Base-by-base conservation (phyloP, 108 stramenopile species). In the Cyclotella choctawhatcheeana region DNA sequence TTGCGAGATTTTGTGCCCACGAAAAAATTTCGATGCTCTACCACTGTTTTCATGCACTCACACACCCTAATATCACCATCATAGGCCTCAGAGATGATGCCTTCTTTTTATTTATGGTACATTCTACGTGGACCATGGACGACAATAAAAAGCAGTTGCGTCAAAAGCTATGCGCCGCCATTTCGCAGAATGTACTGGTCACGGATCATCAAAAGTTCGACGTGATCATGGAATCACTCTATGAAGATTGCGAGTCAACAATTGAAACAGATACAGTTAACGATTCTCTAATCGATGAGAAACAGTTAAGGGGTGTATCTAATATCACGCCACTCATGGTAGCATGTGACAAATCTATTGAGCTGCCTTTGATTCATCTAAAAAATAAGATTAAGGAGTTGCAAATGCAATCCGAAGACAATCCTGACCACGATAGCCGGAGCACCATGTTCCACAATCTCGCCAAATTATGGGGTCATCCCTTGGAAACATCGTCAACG, bases 251-350 rank as follows among this genome's bases (percentile, higher is more conserved):
- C 29, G 25, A 24, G 12, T 33, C 8, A 29, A 5, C 20, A 8
- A 24, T 26, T 29, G 20, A 17, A 13, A 5, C 22, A 1, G n/a
- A 13, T 24, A 0, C 1, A 5, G 2, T 31, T 34, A 17, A 0
- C 13, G 12, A 31, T 30, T 24, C 1, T 51, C 75, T 53, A n/a
- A 18, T 24, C 13, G 37, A 61, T 40, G 35, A 61, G 21, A 61
- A 24, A 25, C 18, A 40, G 1, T 20, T 43, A 10, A 62, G 45
- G 4, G 56, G 71, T 17, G 48, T 40, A 32, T 77, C 60, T 2
- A 76, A 73, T 37, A 44, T 88, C 20, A 81, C 88, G 2, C 90
- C 90, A 29, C 69, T 89, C 6, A 82, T 88, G 75, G 22, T 89
- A 37, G 86, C 88, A 29, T 89, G 90, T 54, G 88, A 91, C 60